Percentiles rank a stretch among this genome's conserved stretches.
These are phyloP conservation scores for Paramecium bursaria DNA, from an alignment of 73 alveolate species.

Conservation along the genomic window DNA sequence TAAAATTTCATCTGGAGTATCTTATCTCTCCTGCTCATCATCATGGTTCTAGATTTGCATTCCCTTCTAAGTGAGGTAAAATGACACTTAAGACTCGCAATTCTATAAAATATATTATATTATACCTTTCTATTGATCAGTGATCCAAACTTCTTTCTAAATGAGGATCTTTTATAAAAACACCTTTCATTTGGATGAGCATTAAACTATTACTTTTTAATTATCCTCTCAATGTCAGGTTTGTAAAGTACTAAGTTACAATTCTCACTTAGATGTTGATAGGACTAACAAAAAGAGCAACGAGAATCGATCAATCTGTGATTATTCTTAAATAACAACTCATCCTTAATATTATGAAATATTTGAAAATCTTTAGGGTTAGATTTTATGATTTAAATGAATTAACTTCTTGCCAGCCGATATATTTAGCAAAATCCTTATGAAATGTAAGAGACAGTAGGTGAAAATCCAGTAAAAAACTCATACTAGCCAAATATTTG, in stretches of 20 bases:
- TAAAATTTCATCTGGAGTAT: too few species aligned
- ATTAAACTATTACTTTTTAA: not conserved
- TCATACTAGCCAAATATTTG: constrained; percentile 36
- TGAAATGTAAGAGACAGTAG: constrained; percentile 21
- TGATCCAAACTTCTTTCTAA: too few species aligned
- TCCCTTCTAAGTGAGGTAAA: too few species aligned
- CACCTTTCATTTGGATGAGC: too few species aligned
- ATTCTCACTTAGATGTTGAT: constrained; percentile 23
- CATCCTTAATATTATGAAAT: constrained; percentile 36
- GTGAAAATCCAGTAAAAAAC: constrained; percentile 25
- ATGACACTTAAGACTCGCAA: too few species aligned
- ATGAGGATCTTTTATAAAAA: too few species aligned
- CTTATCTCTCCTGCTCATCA: too few species aligned
- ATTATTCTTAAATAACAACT: not conserved
- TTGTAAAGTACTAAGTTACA: constrained; percentile 2
- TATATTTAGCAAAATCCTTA: constrained; percentile 27
- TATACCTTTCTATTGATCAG: too few species aligned
- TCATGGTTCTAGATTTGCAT: too few species aligned
- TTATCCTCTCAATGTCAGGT: constrained; percentile 28
- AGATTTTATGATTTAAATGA: not conserved
- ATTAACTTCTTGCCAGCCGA: constrained; percentile 49
- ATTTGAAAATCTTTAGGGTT: constrained; percentile 31
- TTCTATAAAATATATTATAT: too few species aligned
- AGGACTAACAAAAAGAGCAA: too few species aligned
- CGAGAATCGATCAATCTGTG: too few species aligned